Evolutionary conservation across 495 filamentous ascomycete species (phyloP).

Genomic region (Haplographium delicatum): DNA sequence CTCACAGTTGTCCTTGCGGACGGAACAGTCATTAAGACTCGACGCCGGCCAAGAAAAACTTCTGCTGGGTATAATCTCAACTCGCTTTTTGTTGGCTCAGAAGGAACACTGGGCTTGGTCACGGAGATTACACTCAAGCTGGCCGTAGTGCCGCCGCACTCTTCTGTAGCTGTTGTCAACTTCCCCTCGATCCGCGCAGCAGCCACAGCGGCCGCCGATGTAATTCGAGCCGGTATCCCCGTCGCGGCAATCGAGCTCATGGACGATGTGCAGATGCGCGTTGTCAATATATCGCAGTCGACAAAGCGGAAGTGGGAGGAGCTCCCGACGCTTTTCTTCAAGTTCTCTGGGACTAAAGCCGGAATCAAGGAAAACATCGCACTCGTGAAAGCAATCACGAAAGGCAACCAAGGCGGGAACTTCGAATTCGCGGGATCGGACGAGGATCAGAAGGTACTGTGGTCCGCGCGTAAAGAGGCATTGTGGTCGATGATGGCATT

Average conservation of each 20-base stretch:
- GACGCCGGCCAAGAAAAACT: slow-evolving; percentile 65
- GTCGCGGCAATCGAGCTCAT: slow-evolving; percentile 76
- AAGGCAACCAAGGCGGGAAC: slow-evolving; percentile 50
- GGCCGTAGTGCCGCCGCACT: slow-evolving; percentile 63
- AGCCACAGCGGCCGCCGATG: slow-evolving; percentile 57
- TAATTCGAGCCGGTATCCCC: slow-evolving; percentile 66
- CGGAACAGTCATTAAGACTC: slow-evolving; percentile 71
- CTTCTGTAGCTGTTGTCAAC: slow-evolving; percentile 67
- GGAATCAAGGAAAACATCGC: slow-evolving; percentile 62
- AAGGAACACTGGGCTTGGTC: slow-evolving; percentile 72
- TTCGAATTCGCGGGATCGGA: slow-evolving; percentile 83
- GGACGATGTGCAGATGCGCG: slow-evolving; percentile 74
- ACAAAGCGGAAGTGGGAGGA: slow-evolving; percentile 61
- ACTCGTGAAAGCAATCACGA: slow-evolving; percentile 58
- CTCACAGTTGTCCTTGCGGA: slow-evolving; percentile 75
- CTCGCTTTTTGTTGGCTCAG: slow-evolving; percentile 66
- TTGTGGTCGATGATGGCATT: slow-evolving; percentile 73
- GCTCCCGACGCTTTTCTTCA: slow-evolving; percentile 75
- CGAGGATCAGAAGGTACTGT: slow-evolving; percentile 66
- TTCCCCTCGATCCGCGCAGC: slow-evolving; percentile 69
- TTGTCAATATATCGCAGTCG: slow-evolving; percentile 62
- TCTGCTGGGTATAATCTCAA: slow-evolving; percentile 80
- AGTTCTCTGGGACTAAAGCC: slow-evolving; percentile 66
- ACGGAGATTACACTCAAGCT: slow-evolving; percentile 73
- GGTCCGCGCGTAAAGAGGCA: slow-evolving; percentile 70